phyloP scores from a whole-genome alignment of 1,139 yeast genomes.

The Suhomyces wounanorum region DNA sequence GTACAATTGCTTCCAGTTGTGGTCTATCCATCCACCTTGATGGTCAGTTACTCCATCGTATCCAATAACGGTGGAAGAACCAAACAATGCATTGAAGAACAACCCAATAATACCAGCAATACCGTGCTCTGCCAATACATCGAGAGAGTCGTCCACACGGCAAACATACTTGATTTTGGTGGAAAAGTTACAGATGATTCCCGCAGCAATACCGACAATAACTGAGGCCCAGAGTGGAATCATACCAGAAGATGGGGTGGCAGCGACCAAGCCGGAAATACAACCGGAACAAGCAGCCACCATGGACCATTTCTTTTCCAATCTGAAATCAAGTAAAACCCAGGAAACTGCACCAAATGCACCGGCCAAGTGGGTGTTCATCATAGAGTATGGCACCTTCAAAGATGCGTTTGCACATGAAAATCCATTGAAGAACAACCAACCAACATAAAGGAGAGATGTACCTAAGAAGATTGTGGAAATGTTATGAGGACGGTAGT shows the following conservation, averaged over 20 bases:
- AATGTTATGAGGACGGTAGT: conserved; percentile 93
- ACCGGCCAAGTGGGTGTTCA: conserved; percentile 90
- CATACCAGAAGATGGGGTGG: conserved; percentile 91
- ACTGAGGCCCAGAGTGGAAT: conserved; percentile 93
- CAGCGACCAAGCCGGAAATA: conserved; percentile 93
- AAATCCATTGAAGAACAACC: conserved; percentile 90
- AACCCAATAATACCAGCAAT: conserved; percentile 92
- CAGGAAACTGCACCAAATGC: conserved; percentile 91
- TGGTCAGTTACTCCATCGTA: conserved; percentile 83
- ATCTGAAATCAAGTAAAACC: conserved; percentile 85
- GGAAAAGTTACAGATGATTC: conserved; percentile 83
- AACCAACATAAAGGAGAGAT: conserved; percentile 65
- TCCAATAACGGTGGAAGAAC: conserved; percentile 84
- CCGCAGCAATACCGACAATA: conserved; percentile 77
- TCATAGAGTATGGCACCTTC: conserved; percentile 77
- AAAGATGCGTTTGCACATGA: conserved; percentile 67
- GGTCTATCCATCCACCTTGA: conserved; percentile 89
- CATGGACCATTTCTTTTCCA: conserved; percentile 90
- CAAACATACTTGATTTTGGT: conserved; percentile 83
- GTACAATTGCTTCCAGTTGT: conserved; percentile 88
- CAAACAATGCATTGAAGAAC: conserved; percentile 84
- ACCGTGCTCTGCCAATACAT: conserved; percentile 97
- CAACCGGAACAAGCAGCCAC: conserved; percentile 95
- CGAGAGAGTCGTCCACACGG: conserved; percentile 88
- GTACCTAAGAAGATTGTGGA: conserved; percentile 84